Conservation (phyloP, 2,329 filamentous ascomycete species). For the Cordyceps fumosorosea region DNA sequence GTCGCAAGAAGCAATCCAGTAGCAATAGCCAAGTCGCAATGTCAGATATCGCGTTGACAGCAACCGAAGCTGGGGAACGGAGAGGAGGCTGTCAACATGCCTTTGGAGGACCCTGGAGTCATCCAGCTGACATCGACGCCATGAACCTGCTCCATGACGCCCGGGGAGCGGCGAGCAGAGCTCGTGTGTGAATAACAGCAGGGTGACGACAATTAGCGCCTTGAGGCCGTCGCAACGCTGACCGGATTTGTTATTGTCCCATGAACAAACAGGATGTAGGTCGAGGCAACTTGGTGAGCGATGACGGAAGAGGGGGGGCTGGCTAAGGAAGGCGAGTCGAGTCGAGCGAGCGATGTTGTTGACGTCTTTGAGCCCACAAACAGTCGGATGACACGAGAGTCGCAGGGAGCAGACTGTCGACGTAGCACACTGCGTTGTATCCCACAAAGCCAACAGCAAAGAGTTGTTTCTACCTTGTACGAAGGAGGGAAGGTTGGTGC, state of each 20-base stretch:
- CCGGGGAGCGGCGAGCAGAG: background rate
- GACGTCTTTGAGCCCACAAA: background rate
- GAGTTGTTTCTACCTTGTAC: background rate
- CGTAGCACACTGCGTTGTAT: background rate
- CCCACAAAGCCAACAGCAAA: background rate
- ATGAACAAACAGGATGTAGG: conserved; percentile 2
- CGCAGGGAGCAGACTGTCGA: background rate
- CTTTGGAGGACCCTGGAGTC: conserved; percentile 73
- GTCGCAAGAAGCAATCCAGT: background rate
- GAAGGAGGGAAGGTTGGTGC: background rate
- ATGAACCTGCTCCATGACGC: conserved; percentile 68
- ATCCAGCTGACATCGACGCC: conserved; percentile 88
- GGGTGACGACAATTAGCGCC: background rate
- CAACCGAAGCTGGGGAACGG: background rate
- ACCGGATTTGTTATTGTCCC: conserved; percentile 2
- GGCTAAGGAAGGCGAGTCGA: background rate
- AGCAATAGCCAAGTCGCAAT: background rate
- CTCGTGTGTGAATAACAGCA: background rate
- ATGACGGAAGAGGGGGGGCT: conserved; percentile 8
- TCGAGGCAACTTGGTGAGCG: background rate
- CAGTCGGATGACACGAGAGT: background rate
- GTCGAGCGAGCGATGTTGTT: background rate
- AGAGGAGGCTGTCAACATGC: conserved; percentile 40
- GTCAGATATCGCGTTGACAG: background rate
- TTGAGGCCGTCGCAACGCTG: background rate